Percentiles rank a stretch among this genome's conserved stretches.
These are phyloP conservation scores for Orychophragmus violaceus DNA, from an alignment of 345 rosid species.

Conservation along the genomic window DNA sequence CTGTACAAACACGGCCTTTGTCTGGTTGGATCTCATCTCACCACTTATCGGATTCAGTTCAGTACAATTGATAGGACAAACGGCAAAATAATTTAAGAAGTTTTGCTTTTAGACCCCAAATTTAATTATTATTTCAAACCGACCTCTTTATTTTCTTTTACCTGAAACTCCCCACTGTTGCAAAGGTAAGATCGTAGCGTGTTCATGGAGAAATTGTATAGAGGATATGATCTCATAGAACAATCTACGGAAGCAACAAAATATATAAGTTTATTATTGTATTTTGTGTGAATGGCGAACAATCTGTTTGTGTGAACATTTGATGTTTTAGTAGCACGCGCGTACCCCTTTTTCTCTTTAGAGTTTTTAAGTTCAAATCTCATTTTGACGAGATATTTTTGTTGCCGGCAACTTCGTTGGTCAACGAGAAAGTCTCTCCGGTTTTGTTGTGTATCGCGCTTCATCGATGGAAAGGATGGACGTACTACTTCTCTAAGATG, in stretches of 20 bases:
- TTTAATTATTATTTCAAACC: not conserved
- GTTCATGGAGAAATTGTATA: not conserved
- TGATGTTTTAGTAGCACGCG: too few species aligned
- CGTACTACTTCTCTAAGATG: too few species aligned
- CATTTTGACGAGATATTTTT: too few species aligned
- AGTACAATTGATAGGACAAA: not conserved
- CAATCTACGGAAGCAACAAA: not conserved
- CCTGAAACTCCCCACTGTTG: not conserved
- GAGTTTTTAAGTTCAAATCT: too few species aligned
- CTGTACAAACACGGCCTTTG: not conserved
- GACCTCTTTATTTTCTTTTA: not conserved
- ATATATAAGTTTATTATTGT: not conserved
- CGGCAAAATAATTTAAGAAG: not conserved
- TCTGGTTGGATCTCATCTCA: not conserved
- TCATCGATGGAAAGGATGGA: too few species aligned
- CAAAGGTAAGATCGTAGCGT: not conserved
- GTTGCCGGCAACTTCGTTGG: too few species aligned
- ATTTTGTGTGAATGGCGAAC: not conserved
- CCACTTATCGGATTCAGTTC: constrained; percentile 4
- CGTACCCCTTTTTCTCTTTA: too few species aligned
- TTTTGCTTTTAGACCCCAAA: not conserved
- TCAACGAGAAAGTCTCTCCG: too few species aligned
- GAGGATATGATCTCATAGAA: not conserved
- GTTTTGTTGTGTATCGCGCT: too few species aligned
- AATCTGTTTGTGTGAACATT: not conserved